Base-by-base conservation (phyloP, 306 rosid species). In the Cicer arietinum region DNA sequence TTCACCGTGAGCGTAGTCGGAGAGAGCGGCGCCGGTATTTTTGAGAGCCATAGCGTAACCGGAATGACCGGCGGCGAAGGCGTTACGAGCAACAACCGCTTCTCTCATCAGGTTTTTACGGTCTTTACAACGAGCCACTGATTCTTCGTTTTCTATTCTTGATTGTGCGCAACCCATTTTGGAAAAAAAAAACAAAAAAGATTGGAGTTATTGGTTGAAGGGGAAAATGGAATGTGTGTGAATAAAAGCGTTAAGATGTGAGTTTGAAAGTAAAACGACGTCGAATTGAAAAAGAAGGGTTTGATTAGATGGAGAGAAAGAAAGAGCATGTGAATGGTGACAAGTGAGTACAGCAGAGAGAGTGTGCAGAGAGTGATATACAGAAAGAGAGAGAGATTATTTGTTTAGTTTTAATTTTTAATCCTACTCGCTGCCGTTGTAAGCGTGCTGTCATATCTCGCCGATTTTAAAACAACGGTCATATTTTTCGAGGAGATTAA, bases 151-250 rank as follows among this genome's bases (percentile, higher is more conserved):
- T 75, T 90, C 96, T 71, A 92, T 90, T 65, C 88, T 86, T 1
- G 98, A 92, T 54, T 92, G 98, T 0, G 89, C 94, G 41, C 98
- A 92, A 41, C 98, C 98, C 98, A 92, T 92, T 81, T 67, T 58
- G 0, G 6, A 10, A 4, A 6, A 16, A 39, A 8, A 10, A 8
- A 22, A 5, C 9, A 43, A 76, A 68, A 66, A 12, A 66, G 6
- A 8, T 65, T 74, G 8, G 0, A 9, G 10, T 25, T 43, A 61
- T 56, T 69, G 6, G 16, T 30, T 59, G 52, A 7, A 67, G 69
- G 7, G 12, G 3, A n/a, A 61, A 69, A 44, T 11, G 42, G 52
- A 18, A 35, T 25, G 60, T 6, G 58, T 3, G 2, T 16, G 63
- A 46, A 3, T 9, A 2, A 0, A 5, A 30, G 47, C 0, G 43